phyloP scores from a whole-genome alignment of 78 protist genomes.

The Mastigamoeba balamuthi region DNA sequence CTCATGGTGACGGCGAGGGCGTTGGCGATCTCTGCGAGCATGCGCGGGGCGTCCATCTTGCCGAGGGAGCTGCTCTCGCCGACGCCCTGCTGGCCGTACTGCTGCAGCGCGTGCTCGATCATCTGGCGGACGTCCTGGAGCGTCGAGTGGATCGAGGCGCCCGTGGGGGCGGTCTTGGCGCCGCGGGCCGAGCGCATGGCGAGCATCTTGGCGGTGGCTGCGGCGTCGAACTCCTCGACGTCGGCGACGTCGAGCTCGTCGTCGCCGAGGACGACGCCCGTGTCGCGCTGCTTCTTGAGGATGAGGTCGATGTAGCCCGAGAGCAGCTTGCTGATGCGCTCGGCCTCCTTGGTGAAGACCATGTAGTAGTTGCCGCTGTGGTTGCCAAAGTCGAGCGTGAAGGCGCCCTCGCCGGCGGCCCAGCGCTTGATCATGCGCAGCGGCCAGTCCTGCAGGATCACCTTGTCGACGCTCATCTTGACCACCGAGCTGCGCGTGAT shows the following conservation, averaged over 20 bases:
- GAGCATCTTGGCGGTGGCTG: too few species aligned
- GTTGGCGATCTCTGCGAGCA: too few species aligned
- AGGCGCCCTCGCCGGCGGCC: slow-evolving; percentile 73
- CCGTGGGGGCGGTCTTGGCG: too few species aligned
- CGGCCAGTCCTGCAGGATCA: slow-evolving; percentile 46
- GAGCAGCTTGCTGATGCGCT: slow-evolving; percentile 55
- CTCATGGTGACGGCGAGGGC: too few species aligned
- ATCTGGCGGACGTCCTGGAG: too few species aligned
- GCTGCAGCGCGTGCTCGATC: too few species aligned
- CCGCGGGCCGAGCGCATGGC: too few species aligned
- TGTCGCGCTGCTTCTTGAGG: slow-evolving; percentile 57
- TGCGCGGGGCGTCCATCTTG: too few species aligned
- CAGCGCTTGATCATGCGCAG: slow-evolving; percentile 59
- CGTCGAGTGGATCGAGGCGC: too few species aligned
- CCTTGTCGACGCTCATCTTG: slow-evolving; percentile 60
- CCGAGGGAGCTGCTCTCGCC: too few species aligned
- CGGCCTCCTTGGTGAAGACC: slow-evolving; percentile 71
- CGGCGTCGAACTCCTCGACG: too few species aligned
- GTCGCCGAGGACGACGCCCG: slow-evolving; percentile 27
- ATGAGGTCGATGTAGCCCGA: slow-evolving; percentile 76
- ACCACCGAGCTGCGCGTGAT: slow-evolving; percentile 64
- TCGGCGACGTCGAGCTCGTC: slow-evolving; percentile 38
- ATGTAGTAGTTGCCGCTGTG: slow-evolving; percentile 40
- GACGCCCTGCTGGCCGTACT: too few species aligned
- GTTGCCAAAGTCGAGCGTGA: slow-evolving; percentile 78